Conservation (phyloP, 2,329 filamentous ascomycete species). For the Fusarium paranaense region DNA sequence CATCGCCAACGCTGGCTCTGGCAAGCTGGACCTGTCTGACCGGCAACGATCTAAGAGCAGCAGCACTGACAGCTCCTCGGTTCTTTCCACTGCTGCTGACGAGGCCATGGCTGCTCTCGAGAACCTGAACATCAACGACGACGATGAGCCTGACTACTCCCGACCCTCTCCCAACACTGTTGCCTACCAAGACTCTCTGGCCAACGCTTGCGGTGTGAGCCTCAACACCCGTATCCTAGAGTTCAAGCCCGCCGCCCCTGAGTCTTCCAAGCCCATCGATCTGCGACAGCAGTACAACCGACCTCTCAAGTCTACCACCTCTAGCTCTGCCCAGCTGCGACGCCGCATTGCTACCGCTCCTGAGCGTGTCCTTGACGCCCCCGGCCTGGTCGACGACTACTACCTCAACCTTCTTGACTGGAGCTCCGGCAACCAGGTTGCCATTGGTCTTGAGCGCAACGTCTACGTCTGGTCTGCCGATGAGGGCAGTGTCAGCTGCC, state of each 20-base stretch:
- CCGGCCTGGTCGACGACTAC: constrained; percentile 97
- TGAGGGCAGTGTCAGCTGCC: constrained; percentile 86
- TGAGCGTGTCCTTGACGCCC: constrained; percentile 95
- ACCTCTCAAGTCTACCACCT: constrained; percentile 82
- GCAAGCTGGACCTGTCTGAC: constrained; percentile 81
- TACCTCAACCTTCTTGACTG: constrained; percentile 99
- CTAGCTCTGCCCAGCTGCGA: constrained; percentile 85
- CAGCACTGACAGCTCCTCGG: constrained; percentile 76
- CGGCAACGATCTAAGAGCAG: constrained; percentile 79
- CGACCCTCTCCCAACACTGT: constrained; percentile 88
- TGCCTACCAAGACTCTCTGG: constrained; percentile 92
- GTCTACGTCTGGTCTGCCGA: constrained; percentile 99
- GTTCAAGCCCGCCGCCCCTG: constrained; percentile 98
- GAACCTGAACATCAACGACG: constrained; percentile 77
- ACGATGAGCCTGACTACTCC: constrained; percentile 77
- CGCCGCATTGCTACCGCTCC: constrained; percentile 94
- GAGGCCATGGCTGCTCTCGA: constrained; percentile 85
- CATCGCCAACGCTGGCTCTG: constrained; percentile 82
- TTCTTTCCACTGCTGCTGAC: constrained; percentile 83
- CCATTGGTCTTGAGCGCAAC: constrained; percentile 94
- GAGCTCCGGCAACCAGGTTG: constrained; percentile 97
- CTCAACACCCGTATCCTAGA: constrained; percentile 95
- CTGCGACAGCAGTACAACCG: constrained; percentile 98
- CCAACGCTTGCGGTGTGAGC: constrained; percentile 90
- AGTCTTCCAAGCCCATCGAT: constrained; percentile 98